Evolutionary conservation across 2,329 filamentous ascomycete species (phyloP).

Genomic region (Aschersonia sp.): DNA sequence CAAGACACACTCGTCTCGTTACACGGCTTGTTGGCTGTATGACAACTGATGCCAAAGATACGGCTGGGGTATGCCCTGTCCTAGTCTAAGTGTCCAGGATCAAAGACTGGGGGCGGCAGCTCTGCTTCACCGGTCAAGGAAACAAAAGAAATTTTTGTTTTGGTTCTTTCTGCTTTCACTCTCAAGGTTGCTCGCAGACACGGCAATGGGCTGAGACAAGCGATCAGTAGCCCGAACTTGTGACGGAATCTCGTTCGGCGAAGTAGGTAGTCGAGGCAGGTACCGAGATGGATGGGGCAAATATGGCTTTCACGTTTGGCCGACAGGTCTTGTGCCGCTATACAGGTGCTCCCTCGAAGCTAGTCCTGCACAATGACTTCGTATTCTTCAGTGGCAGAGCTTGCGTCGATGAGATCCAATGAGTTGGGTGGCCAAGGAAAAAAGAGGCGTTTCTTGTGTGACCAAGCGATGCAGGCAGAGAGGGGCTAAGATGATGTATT

Average conservation of each 20-base stretch:
- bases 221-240: not conserved
- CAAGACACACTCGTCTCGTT: slow-evolving; percentile 12
- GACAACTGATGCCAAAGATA: slow-evolving; percentile 11
- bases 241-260: not conserved
- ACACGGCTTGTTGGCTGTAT: slow-evolving; percentile 12
- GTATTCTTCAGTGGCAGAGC: slow-evolving; percentile 13
- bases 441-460: slow-evolving; percentile 9
- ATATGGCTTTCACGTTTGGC: slow-evolving; percentile 3
- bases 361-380: slow-evolving; percentile 8
- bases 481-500: slow-evolving; percentile 4
- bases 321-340: not conserved
- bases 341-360: not conserved
- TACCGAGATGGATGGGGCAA: slow-evolving; percentile 7
- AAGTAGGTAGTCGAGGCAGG: not conserved
- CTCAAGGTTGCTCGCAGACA: not conserved
- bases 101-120: not conserved
- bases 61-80: slow-evolving; percentile 12
- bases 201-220: slow-evolving; percentile 1
- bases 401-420: slow-evolving; percentile 10
- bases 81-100: not conserved
- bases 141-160: not conserved
- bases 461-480: slow-evolving; percentile 7
- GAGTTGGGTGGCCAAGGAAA: slow-evolving; percentile 7
- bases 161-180: too few relatives aligned
- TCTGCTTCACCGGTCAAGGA: not conserved